Base-by-base conservation (phyloP, 2,329 filamentous ascomycete genomes). In the Verticillium isaacii region DNA sequence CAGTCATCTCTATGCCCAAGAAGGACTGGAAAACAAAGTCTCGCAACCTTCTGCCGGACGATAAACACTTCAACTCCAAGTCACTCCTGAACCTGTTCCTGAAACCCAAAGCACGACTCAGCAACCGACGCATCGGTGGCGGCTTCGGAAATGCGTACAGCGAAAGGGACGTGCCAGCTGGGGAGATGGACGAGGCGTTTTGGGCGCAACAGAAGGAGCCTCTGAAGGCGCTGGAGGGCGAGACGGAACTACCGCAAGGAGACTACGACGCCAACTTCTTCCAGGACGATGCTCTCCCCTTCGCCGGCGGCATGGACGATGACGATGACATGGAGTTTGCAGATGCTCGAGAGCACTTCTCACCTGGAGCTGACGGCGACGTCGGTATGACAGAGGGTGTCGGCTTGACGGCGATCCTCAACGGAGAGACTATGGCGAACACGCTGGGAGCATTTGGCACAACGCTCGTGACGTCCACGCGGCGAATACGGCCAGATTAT, bases 221-320 rank as follows among this genome's bases (percentile, higher is more conserved):
- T 59, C 72, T 72, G 68, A 69, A 60, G 62, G 66, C 9, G 41
- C 71, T 65, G 61, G 62, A 68, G 69, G 73, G 73, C 55, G 86
- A 87, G 55, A 84, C 80, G 3, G 82, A 77, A 1, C 74, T 84
- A 41, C 83, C 83, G 2, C 81, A 86, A 68, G 54, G 54, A 19
- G 89, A 96, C 71, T 99, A 98, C 75, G 93, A 98, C 73, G 94
- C 95, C 63, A 91, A 98, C 75, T 99, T 98, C 84, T 99, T 98
- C 80, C 90, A 95, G 69, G 95, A 98, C 70, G 91, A 94, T 68
- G 89, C 85, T 1, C 79, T 93, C 66, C 88, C 89, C 1, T 85
- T 92, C 68, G 80, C 85, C 1, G 88, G 85, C 12, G 87, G 81
- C 5, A 80, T 82, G 56, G 75, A 80, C 25, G 81, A 84, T 19